phyloP scores from a whole-genome alignment of 345 rosid species.

The Brassica juncea region DNA sequence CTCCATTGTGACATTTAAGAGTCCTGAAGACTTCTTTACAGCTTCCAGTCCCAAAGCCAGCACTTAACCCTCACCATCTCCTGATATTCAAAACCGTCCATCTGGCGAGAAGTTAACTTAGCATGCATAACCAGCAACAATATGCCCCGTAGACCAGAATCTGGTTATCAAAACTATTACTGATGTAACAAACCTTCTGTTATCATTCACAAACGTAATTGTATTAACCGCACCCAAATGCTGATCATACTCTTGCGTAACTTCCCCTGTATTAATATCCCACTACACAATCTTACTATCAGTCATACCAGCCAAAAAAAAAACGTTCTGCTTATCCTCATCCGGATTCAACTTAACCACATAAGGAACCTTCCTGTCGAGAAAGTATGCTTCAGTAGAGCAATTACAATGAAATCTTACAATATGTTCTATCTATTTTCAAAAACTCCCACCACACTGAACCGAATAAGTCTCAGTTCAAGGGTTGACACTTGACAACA shows the following conservation, averaged over 20 bases:
- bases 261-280: constrained; percentile 81
- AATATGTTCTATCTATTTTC: no score
- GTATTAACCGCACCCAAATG: constrained; percentile 94
- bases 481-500: no score
- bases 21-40: constrained; percentile 87
- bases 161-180: constrained; percentile 87
- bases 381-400: constrained; percentile 33
- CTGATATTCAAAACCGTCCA: constrained; percentile 97
- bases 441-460: no score
- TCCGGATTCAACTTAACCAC: constrained; percentile 93
- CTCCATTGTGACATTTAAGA: constrained; percentile 88
- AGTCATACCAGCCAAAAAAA: constrained; percentile 96
- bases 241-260: constrained; percentile 89
- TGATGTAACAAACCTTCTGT: constrained; percentile 91
- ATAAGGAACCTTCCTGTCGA: constrained; percentile 92
- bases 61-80: constrained; percentile 92
- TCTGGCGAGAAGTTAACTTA: constrained; percentile 98
- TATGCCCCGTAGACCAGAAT: constrained; percentile 89
- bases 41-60: constrained; percentile 99
- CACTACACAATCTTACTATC: constrained; percentile 99
- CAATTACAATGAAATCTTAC: no score
- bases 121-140: constrained; percentile 94
- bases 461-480: no score
- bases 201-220: constrained; percentile 90
- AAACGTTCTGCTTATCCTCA: constrained; percentile 89